phyloP scores from a whole-genome alignment of 2,329 filamentous ascomycete genomes.

The Balansia obtecta region DNA sequence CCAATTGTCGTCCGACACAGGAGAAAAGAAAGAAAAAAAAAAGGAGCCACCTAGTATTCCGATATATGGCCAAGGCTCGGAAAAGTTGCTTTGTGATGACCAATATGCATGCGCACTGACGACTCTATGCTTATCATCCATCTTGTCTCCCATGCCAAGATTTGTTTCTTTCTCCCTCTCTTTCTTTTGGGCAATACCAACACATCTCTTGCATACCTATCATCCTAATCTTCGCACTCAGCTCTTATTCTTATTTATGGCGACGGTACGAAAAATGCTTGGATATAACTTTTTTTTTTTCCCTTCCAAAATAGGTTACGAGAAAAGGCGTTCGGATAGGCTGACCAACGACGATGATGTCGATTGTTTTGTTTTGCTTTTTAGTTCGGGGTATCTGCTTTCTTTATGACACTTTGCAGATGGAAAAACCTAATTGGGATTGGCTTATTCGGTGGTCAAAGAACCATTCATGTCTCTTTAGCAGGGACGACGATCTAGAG shows the following conservation, averaged over 20 bases:
- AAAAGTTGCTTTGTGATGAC: too few species aligned
- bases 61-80: not conserved
- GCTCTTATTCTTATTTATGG: not conserved
- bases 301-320: not conserved
- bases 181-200: not conserved
- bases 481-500: not conserved
- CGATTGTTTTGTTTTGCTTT: not conserved
- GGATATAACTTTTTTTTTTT: not conserved
- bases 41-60: not conserved
- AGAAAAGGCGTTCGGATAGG: not conserved
- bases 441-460: not conserved
- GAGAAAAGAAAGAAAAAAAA: too few species aligned
- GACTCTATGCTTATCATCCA: too few species aligned
- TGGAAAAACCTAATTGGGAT: not conserved
- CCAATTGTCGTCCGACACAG: too few species aligned
- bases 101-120: too few species aligned
- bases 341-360: not conserved
- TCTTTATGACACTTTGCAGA: not conserved
- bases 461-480: not conserved
- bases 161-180: too few species aligned
- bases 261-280: not conserved
- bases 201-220: not conserved
- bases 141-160: too few species aligned
- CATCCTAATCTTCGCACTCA: not conserved
- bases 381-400: not conserved